Percentiles rank a stretch among this genome's conserved stretches.
These are phyloP conservation scores for Hyphopichia wangnamkhiaoensis DNA, from an alignment of 1,139 yeast genomes.

Conservation along the genomic window DNA sequence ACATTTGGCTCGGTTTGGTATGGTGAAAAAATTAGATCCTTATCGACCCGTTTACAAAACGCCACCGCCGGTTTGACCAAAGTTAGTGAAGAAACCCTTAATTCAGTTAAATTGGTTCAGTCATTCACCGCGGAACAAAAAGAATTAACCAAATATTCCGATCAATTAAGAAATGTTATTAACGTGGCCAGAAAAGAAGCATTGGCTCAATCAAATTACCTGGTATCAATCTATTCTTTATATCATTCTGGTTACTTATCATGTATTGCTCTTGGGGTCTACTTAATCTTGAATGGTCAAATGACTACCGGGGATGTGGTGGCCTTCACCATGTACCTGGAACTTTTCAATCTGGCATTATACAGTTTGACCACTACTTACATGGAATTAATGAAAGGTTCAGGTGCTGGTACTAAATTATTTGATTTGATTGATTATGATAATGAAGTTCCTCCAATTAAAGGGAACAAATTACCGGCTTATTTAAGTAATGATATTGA, in stretches of 20 bases:
- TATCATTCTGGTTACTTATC: constrained; percentile 49
- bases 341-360: constrained; percentile 49
- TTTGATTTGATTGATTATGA: constrained; percentile 47
- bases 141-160: constrained; percentile 42
- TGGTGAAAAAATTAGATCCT: constrained; percentile 46
- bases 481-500: constrained; percentile 55
- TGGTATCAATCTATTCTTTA: constrained; percentile 46
- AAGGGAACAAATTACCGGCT: constrained; percentile 44
- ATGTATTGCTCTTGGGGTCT: constrained; percentile 48
- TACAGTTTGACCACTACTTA: constrained; percentile 53
- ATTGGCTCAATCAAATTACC: constrained; percentile 48
- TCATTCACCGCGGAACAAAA: constrained; percentile 50
- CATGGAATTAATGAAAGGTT: constrained; percentile 58
- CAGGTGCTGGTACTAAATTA: constrained; percentile 53
- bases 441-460: constrained; percentile 46
- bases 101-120: constrained; percentile 45
- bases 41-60: constrained; percentile 46
- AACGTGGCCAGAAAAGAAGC: constrained; percentile 48
- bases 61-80: constrained; percentile 51
- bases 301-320: constrained; percentile 52
- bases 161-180: constrained; percentile 42
- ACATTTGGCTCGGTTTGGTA: constrained; percentile 53
- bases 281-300: constrained; percentile 42
- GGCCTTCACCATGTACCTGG: constrained; percentile 52
- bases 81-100: constrained; percentile 48